These are phyloP conservation scores for Silene noctiflora DNA, from an alignment of 179 eudicot species.

Conservation along the genomic window DNA sequence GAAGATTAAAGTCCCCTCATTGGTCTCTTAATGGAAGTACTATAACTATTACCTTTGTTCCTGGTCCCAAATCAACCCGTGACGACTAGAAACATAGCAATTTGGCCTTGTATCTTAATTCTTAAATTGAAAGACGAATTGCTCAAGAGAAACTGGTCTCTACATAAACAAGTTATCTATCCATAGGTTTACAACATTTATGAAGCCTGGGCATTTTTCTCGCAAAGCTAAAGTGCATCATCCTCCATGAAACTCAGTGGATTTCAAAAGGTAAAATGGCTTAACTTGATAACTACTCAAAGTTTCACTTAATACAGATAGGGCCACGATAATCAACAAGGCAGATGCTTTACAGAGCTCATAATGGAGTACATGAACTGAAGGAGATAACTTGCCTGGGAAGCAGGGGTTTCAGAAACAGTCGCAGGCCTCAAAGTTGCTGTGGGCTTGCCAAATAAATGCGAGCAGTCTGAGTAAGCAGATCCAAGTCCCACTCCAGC, in stretches of 20 bases:
- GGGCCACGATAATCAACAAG: not conserved
- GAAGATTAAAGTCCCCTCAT: too few species aligned
- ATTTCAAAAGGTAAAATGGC: not conserved
- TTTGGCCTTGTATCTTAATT: too few species aligned
- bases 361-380: not conserved
- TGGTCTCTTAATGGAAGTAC: too few species aligned
- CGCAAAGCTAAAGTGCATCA: not conserved
- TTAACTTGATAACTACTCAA: not conserved
- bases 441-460: conserved; percentile 39
- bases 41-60: too few species aligned
- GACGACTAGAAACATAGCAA: too few species aligned
- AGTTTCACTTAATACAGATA: not conserved
- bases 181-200: not conserved
- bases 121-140: too few species aligned
- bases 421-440: conserved; percentile 24
- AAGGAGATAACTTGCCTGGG: conserved; percentile 27
- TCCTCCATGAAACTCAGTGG: not conserved
- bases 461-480: conserved; percentile 55
- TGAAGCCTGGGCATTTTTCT: not conserved
- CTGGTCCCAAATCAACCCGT: too few species aligned
- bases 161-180: not conserved
- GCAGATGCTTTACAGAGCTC: not conserved
- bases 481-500: conserved; percentile 60
- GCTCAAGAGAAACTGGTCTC: too few species aligned
- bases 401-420: conserved; percentile 24